These are phyloP conservation scores for Berberis thunbergii DNA, from an alignment of 164 flowering plant genomes.

Conservation along the genomic window DNA sequence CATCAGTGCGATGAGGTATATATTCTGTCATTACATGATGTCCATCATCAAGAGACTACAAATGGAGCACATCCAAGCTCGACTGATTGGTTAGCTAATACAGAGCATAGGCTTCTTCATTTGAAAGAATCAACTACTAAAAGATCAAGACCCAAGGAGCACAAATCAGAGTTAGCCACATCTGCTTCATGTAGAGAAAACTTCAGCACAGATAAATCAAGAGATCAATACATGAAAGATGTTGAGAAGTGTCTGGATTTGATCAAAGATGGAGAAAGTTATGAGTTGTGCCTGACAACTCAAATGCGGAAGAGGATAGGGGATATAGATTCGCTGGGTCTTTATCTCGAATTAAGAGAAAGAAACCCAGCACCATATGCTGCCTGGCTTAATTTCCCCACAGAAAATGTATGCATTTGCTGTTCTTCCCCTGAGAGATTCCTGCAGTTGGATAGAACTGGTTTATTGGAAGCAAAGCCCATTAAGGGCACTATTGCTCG, in stretches of 20 bases:
- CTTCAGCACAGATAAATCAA: constrained; percentile 59
- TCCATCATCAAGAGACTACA: constrained; percentile 4
- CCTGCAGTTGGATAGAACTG: constrained; percentile 54
- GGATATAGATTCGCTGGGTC: constrained; percentile 44
- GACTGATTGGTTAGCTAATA: constrained; percentile 56
- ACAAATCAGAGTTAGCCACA: constrained; percentile 3
- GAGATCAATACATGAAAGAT: constrained; percentile 61
- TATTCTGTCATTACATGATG: constrained; percentile 45
- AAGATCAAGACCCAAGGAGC: constrained; percentile 7
- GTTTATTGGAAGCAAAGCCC: constrained; percentile 90
- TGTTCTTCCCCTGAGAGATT: constrained; percentile 98
- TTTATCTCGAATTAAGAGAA: constrained; percentile 73
- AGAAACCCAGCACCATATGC: constrained; percentile 97
- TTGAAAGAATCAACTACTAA: constrained; percentile 21
- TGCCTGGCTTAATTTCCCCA: constrained; percentile 85
- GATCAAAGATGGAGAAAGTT: constrained; percentile 95
- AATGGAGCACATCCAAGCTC: constrained; percentile 8
- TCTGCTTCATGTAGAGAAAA: constrained; percentile 18
- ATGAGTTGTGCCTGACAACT: constrained; percentile 90
- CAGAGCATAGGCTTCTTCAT: constrained; percentile 48
- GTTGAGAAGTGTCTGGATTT: constrained; percentile 60
- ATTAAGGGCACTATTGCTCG: constrained; percentile 93
- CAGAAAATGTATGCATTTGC: constrained; percentile 60
- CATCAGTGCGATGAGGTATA: constrained; percentile 66
- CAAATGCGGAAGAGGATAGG: constrained; percentile 52